phyloP scores from a whole-genome alignment of 73 alveolate genomes.

The Diophrys sp. region DNA sequence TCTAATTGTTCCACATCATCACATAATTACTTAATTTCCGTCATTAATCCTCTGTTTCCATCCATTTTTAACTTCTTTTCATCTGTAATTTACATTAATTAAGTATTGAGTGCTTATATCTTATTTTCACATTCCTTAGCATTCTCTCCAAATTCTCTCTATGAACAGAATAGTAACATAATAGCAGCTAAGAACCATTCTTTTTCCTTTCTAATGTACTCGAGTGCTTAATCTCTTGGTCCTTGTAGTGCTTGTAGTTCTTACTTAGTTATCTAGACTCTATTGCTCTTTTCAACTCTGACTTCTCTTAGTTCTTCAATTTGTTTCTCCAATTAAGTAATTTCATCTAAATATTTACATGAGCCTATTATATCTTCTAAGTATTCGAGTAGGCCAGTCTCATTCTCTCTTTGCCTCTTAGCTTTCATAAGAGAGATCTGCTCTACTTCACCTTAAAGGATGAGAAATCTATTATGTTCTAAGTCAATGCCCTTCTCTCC shows the following conservation, averaged over 20 bases:
- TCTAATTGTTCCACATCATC: constrained; percentile 34
- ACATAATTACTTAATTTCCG: constrained; percentile 19
- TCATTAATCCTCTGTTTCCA: constrained; percentile 30
- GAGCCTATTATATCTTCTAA: constrained; percentile 88
- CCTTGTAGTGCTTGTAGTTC: constrained; percentile 69
- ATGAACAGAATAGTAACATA: constrained; percentile 20
- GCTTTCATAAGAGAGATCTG: constrained; percentile 95
- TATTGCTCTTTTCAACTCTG: constrained; percentile 37
- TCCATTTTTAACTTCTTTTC: constrained; percentile 16
- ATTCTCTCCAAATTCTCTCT: constrained; percentile 37
- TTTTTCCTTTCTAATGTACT: constrained; percentile 73
- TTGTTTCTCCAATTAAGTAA: constrained; percentile 63
- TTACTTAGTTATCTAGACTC: constrained; percentile 55
- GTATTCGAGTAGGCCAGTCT: constrained; percentile 84
- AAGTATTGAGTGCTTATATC: constrained; percentile 9
- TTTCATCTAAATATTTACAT: constrained; percentile 60
- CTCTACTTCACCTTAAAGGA: constrained; percentile 95
- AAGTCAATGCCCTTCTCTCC: constrained; percentile 87
- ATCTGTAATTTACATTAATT: constrained; percentile 27
- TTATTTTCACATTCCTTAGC: neutral
- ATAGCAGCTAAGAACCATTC: constrained; percentile 36
- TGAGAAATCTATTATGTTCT: constrained; percentile 93
- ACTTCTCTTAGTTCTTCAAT: constrained; percentile 69
- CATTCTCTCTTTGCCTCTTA: constrained; percentile 71
- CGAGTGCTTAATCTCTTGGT: constrained; percentile 67